Evolutionary conservation across 1,139 yeast genomes (phyloP).

Genomic region (Nematodospora anomalae): DNA sequence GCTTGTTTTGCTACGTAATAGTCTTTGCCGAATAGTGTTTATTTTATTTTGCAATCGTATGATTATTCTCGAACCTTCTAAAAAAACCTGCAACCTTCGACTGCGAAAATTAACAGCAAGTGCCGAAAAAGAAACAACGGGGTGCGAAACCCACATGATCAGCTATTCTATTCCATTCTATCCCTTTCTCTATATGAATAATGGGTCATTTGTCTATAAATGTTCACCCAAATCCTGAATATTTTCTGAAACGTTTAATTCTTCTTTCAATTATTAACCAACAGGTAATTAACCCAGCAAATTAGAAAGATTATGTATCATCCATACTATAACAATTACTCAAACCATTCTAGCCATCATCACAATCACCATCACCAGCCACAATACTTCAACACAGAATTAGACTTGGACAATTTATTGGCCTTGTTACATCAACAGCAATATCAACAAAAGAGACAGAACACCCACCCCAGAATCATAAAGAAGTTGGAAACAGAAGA

Average conservation of each 20-base stretch:
- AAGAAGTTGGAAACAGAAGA: constrained; percentile 41
- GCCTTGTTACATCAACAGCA: constrained; percentile 12
- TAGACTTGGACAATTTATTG: constrained; percentile 13
- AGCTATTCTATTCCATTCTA: background rate
- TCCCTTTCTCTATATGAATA: background rate
- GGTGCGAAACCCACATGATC: too few species aligned
- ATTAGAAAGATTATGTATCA: background rate
- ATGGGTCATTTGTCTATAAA: background rate
- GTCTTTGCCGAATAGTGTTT: too few species aligned
- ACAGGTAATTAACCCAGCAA: too few species aligned
- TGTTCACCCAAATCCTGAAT: background rate
- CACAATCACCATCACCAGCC: constrained; percentile 3
- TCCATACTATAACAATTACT: background rate
- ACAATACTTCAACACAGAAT: background rate
- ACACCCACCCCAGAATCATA: constrained; percentile 32
- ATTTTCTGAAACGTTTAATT: too few species aligned
- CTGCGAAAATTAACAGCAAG: too few species aligned
- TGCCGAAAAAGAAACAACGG: too few species aligned
- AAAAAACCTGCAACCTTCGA: constrained; percentile 6
- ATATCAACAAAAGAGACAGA: constrained; percentile 16
- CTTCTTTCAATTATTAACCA: too few species aligned
- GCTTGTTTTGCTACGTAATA: too few species aligned
- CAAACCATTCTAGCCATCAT: background rate
- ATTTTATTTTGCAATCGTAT: too few species aligned
- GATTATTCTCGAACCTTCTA: constrained; percentile 7